Evolutionary conservation across 805 yeast species (phyloP).

Genomic region (Lipomyces kockii): DNA sequence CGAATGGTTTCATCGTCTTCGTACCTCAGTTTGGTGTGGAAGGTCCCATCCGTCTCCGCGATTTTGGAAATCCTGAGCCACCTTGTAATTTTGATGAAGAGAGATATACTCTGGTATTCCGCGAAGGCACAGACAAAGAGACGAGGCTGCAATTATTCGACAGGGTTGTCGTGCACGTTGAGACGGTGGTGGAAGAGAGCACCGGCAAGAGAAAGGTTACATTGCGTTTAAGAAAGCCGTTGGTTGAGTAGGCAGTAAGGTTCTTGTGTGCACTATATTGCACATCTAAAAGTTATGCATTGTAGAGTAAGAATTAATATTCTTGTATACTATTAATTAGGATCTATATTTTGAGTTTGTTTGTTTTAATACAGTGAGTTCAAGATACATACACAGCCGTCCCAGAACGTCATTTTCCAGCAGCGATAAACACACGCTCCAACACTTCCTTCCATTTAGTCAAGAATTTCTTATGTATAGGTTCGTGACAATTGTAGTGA

Average conservation of each 20-base stretch:
- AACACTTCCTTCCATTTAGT: background rate
- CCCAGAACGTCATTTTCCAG: background rate
- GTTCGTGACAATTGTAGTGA: background rate
- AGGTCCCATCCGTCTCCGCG: conserved; percentile 83
- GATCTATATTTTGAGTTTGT: background rate
- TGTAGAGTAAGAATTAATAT: background rate
- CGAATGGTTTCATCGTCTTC: conserved; percentile 90
- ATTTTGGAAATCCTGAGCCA: conserved; percentile 64
- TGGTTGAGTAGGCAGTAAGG: background rate
- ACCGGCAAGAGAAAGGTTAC: conserved; percentile 94
- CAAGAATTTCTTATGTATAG: background rate
- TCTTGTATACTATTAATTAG: background rate
- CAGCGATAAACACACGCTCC: background rate
- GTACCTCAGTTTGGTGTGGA: conserved; percentile 97
- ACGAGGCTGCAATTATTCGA: conserved; percentile 73
- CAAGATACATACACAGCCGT: background rate
- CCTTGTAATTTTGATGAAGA: conserved; percentile 78
- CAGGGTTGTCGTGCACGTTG: conserved; percentile 79
- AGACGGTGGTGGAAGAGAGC: conserved; percentile 77
- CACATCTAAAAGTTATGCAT: background rate
- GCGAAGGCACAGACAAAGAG: conserved; percentile 51
- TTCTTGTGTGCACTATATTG: background rate
- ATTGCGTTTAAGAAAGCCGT: conserved; percentile 48
- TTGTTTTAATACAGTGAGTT: background rate
- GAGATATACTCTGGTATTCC: conserved; percentile 66